These are phyloP conservation scores for Colletotrichum cereale DNA, from an alignment of 2,329 filamentous ascomycete species.

Conservation along the genomic window DNA sequence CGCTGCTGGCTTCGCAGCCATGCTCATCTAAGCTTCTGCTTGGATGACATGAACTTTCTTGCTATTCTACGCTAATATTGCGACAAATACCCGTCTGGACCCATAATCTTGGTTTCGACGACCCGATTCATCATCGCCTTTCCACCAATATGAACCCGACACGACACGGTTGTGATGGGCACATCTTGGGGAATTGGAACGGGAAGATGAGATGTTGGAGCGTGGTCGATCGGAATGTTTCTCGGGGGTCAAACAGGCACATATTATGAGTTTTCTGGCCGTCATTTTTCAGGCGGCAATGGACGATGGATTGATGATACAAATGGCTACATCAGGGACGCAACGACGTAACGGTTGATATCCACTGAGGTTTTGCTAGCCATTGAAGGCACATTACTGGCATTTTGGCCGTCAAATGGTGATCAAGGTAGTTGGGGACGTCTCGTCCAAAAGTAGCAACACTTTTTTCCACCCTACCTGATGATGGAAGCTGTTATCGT, in stretches of 20 bases:
- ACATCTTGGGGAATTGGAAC: conserved; percentile 29
- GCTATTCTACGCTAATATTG: conserved; percentile 50
- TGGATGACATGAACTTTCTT: conserved; percentile 26
- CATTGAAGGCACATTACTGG: neutral
- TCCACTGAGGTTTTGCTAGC: conserved; percentile 22
- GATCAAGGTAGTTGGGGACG: neutral
- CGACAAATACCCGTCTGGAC: conserved; percentile 57
- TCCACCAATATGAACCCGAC: conserved; percentile 30
- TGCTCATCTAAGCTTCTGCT: conserved; percentile 58
- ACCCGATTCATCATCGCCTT: conserved; percentile 43
- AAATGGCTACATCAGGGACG: conserved; percentile 35
- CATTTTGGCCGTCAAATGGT: conserved; percentile 6
- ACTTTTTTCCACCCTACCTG: neutral
- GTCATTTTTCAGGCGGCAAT: conserved; percentile 50
- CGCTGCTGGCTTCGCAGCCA: conserved; percentile 61
- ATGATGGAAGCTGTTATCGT: neutral
- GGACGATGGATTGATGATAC: conserved; percentile 38
- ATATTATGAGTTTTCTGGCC: conserved; percentile 47
- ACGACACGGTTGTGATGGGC: conserved; percentile 24
- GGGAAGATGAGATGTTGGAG: conserved; percentile 26
- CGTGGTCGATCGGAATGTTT: conserved; percentile 23
- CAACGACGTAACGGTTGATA: conserved; percentile 25
- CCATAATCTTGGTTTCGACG: conserved; percentile 43
- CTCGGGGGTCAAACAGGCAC: conserved; percentile 47
- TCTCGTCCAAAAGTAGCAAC: conserved; percentile 1